These are phyloP conservation scores for Suhomyces yuchorum DNA, from an alignment of 1,139 yeast genomes.

Conservation along the genomic window DNA sequence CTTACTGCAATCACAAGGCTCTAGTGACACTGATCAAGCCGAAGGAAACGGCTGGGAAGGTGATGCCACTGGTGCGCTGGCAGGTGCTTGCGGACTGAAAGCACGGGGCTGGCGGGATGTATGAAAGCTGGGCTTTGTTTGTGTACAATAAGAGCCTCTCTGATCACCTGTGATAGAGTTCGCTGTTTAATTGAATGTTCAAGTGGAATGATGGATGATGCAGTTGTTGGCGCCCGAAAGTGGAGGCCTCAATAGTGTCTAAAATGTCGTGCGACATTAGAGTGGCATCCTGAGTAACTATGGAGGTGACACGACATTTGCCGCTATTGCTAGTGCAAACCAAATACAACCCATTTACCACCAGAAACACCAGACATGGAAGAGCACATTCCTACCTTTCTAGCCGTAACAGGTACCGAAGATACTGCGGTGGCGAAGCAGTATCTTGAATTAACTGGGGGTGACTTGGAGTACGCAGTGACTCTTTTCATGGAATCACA, in stretches of 20 bases:
- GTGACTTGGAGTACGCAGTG: conserved; percentile 82
- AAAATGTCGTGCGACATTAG: conserved; percentile 12
- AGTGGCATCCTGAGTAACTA: background rate
- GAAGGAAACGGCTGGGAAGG: background rate
- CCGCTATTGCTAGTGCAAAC: background rate
- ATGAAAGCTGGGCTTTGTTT: background rate
- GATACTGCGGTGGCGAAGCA: conserved; percentile 73
- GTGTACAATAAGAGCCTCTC: conserved; percentile 2
- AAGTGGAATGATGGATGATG: background rate
- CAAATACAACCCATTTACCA: background rate
- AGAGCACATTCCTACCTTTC: conserved; percentile 67
- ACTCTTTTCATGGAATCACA: conserved; percentile 71
- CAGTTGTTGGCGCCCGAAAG: background rate
- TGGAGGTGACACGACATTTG: background rate
- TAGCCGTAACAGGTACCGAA: conserved; percentile 80
- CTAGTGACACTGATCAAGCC: background rate
- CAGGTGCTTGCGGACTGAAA: background rate
- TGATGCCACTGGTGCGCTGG: conserved; percentile 3
- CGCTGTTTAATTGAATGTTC: background rate
- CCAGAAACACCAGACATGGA: conserved; percentile 31
- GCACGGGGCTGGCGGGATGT: background rate
- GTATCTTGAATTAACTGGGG: conserved; percentile 78
- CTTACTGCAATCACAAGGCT: background rate
- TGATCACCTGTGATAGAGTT: conserved; percentile 11
- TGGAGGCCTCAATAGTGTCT: conserved; percentile 1